phyloP scores from a whole-genome alignment of 2,329 filamentous ascomycete genomes.

The Pyrenochaeta sp. region DNA sequence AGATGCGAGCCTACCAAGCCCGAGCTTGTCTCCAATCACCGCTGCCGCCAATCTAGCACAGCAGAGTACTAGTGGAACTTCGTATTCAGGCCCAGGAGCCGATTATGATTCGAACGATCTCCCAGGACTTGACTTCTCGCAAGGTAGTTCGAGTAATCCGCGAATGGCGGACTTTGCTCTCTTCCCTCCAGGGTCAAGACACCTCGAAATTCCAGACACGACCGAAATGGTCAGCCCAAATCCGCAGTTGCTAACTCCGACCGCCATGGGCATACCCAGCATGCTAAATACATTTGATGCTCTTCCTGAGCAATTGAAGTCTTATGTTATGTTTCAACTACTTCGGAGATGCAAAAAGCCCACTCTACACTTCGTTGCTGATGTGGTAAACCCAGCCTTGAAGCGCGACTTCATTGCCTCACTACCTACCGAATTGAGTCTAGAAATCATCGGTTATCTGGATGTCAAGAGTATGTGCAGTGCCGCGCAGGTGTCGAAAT shows the following conservation, averaged over 20 bases:
- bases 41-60: slow-evolving; percentile 71
- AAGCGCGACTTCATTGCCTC: slow-evolving; percentile 92
- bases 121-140: slow-evolving; percentile 48
- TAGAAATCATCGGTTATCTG: slow-evolving; percentile 87
- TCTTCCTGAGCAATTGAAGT: slow-evolving; percentile 90
- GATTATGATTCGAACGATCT: slow-evolving; percentile 48
- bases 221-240: slow-evolving; percentile 32
- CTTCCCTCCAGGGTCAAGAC: slow-evolving; percentile 25
- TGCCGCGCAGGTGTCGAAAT: slow-evolving; percentile 91
- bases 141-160: slow-evolving; percentile 21
- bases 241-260: slow-evolving; percentile 48
- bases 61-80: slow-evolving; percentile 41
- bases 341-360: slow-evolving; percentile 86
- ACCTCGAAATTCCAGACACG: slow-evolving; percentile 30
- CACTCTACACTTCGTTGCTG: slow-evolving; percentile 87
- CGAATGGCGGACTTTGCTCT: slow-evolving; percentile 24
- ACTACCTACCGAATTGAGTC: slow-evolving; percentile 83
- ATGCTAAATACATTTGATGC: slow-evolving; percentile 91
- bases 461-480: slow-evolving; percentile 86
- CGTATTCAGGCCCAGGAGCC: slow-evolving; percentile 32
- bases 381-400: slow-evolving; percentile 89
- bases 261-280: slow-evolving; percentile 78
- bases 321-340: slow-evolving; percentile 96
- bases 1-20: slow-evolving; percentile 93
- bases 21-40: slow-evolving; percentile 88